Evolutionary conservation across 371 early-diverging fungal species (phyloP).

Genomic region (Umbelopsis sp.): DNA sequence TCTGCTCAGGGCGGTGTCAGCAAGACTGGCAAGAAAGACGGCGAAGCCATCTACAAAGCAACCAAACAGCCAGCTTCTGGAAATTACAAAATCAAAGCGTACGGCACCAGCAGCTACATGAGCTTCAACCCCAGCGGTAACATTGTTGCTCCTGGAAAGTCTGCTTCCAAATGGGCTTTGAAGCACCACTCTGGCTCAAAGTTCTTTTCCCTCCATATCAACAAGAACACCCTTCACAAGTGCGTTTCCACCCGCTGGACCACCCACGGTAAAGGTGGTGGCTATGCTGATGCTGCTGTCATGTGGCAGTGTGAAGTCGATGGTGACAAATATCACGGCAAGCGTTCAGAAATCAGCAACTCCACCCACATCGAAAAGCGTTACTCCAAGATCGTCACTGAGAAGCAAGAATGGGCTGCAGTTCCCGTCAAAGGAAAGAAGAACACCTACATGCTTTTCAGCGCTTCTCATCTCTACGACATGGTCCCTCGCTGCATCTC

Average conservation of each 20-base stretch:
- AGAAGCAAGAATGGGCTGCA: constrained; percentile 40
- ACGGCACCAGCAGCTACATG: constrained; percentile 23
- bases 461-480: constrained; percentile 39
- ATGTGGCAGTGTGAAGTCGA: constrained; percentile 46
- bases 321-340: constrained; percentile 14
- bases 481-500: constrained; percentile 38
- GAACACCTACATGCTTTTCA: constrained; percentile 33
- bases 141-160: constrained; percentile 20
- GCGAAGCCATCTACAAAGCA: constrained; percentile 26
- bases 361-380: constrained; percentile 15
- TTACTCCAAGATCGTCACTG: constrained; percentile 21
- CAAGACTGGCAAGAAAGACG: constrained; percentile 35
- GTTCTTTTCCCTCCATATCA: constrained; percentile 32
- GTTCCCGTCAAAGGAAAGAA: constrained; percentile 28
- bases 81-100: constrained; percentile 28
- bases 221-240: constrained; percentile 32
- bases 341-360: background rate
- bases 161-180: constrained; percentile 28
- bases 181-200: constrained; percentile 30
- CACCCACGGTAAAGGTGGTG: constrained; percentile 26
- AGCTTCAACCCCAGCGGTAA: constrained; percentile 27
- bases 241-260: constrained; percentile 44
- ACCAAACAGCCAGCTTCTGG: constrained; percentile 26
- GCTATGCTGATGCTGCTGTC: constrained; percentile 41
- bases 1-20: constrained; percentile 34